Evolutionary conservation across 2,329 filamentous ascomycete species (phyloP).

Genomic region (Gaeumannomyces sp.): DNA sequence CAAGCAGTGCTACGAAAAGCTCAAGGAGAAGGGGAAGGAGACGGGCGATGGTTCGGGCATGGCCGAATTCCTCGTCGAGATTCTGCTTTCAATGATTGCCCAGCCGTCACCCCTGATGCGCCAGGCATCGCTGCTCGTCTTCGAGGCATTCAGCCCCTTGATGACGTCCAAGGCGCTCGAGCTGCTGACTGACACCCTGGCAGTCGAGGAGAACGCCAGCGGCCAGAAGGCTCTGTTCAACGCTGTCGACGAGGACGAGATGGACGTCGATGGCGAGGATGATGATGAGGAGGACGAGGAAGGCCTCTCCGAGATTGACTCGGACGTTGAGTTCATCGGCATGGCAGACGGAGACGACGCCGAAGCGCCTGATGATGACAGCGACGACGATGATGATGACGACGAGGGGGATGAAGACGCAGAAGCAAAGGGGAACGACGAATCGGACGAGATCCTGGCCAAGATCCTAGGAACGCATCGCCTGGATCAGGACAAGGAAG

Average conservation of each 20-base stretch:
- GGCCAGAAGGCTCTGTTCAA: slow-evolving; percentile 85
- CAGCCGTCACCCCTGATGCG: slow-evolving; percentile 79
- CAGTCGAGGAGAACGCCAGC: slow-evolving; percentile 71
- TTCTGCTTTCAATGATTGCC: slow-evolving; percentile 82
- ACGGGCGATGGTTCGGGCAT: slow-evolving; percentile 31
- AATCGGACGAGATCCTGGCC: slow-evolving; percentile 21
- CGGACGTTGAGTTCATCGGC: slow-evolving; percentile 35
- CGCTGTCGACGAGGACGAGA: slow-evolving; percentile 51
- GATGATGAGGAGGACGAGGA: slow-evolving; percentile 34
- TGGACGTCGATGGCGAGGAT: slow-evolving; percentile 42
- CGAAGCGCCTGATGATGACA: slow-evolving; percentile 33
- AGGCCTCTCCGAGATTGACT: slow-evolving; percentile 32
- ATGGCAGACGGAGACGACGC: slow-evolving; percentile 31
- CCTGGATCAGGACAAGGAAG: slow-evolving; percentile 52
- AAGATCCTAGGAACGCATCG: slow-evolving; percentile 34
- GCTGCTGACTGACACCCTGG: slow-evolving; percentile 60
- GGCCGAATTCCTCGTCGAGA: slow-evolving; percentile 75
- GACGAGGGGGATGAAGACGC: slow-evolving; percentile 35
- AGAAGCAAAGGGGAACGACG: slow-evolving; percentile 29
- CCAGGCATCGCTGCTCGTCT: slow-evolving; percentile 82
- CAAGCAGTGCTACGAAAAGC: slow-evolving; percentile 65
- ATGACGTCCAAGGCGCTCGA: slow-evolving; percentile 69
- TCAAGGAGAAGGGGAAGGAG: slow-evolving; percentile 46
- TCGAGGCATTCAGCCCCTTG: slow-evolving; percentile 70
- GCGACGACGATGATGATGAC: slow-evolving; percentile 36